Evolutionary conservation across 2,329 filamentous ascomycete genomes (phyloP).

Genomic region (Penicillium sp.): DNA sequence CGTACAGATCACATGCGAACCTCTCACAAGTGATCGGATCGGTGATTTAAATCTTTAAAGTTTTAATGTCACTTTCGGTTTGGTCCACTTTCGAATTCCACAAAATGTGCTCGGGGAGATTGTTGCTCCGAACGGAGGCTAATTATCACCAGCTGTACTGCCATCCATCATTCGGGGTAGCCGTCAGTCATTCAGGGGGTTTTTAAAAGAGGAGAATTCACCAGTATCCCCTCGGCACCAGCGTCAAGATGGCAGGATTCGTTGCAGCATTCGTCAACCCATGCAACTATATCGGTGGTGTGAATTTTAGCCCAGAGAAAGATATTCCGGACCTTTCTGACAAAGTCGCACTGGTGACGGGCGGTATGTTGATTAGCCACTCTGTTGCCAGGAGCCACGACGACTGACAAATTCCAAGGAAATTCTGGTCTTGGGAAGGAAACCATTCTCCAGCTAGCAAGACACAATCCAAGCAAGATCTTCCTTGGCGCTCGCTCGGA

Average conservation of each 20-base stretch:
- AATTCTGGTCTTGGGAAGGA: slow-evolving; percentile 55
- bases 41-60: not conserved
- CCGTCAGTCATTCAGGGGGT: not conserved
- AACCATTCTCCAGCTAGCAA: slow-evolving; percentile 47
- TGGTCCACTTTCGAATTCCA: not conserved
- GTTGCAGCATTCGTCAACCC: slow-evolving; percentile 20
- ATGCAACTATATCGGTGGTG: slow-evolving; percentile 26
- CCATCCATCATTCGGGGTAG: not conserved
- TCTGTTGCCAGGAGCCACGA: slow-evolving; percentile 31
- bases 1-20: not conserved
- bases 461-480: slow-evolving; percentile 46
- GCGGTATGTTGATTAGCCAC: slow-evolving; percentile 30
- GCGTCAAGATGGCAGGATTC: slow-evolving; percentile 22
- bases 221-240: not conserved
- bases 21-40: not conserved
- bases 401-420: slow-evolving; percentile 23
- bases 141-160: not conserved
- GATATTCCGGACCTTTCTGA: slow-evolving; percentile 41
- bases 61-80: not conserved
- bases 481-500: slow-evolving; percentile 43
- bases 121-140: not conserved
- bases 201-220: not conserved
- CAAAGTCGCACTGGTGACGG: slow-evolving; percentile 43
- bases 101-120: not conserved
- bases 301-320: slow-evolving; percentile 36